These are phyloP conservation scores for Rosa hybrid DNA, from an alignment of 331 rosid genomes.

Conservation along the genomic window DNA sequence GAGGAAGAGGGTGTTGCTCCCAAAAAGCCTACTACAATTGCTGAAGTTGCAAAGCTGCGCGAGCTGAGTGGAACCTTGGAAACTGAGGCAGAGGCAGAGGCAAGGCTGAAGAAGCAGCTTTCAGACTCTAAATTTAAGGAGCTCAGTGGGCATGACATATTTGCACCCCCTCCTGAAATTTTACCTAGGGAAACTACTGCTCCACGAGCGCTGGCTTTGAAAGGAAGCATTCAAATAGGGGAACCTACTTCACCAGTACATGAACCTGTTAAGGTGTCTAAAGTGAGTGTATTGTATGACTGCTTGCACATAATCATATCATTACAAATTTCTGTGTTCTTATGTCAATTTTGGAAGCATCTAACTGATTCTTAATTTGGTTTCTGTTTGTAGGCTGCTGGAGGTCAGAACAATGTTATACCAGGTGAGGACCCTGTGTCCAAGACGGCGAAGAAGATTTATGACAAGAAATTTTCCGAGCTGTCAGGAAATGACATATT, in stretches of 20 bases:
- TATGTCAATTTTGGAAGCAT: not conserved
- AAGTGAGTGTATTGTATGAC: constrained; percentile 35
- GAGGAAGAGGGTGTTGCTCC: constrained; percentile 81
- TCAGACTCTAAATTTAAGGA: constrained; percentile 93
- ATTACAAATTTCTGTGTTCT: constrained; percentile 12
- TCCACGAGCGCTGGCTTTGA: constrained; percentile 63
- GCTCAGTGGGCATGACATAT: constrained; percentile 90
- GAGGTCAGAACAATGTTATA: constrained; percentile 39
- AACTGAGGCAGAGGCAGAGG: constrained; percentile 76
- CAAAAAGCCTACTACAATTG: constrained; percentile 64
- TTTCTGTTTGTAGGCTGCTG: constrained; percentile 42
- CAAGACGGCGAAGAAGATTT: constrained; percentile 88
- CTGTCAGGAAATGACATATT: constrained; percentile 88
- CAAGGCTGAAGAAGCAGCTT: constrained; percentile 71
- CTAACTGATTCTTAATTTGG: constrained; percentile 29
- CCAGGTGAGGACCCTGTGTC: constrained; percentile 53
- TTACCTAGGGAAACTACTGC: constrained; percentile 75
- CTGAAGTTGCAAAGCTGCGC: constrained; percentile 98
- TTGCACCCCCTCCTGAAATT: constrained; percentile 97
- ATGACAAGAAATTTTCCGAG: constrained; percentile 65
- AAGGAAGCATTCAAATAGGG: constrained; percentile 87
- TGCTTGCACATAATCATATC: constrained; percentile 12
- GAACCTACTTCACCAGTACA: constrained; percentile 53
- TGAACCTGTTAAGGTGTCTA: constrained; percentile 35
- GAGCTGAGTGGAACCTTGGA: constrained; percentile 92